A percentile compares a stretch with the other conserved stretches of the same genome.
These are phyloP conservation scores for Schwanniomyces polymorphus DNA, from an alignment of 805 yeast genomes.

Conservation along the genomic window DNA sequence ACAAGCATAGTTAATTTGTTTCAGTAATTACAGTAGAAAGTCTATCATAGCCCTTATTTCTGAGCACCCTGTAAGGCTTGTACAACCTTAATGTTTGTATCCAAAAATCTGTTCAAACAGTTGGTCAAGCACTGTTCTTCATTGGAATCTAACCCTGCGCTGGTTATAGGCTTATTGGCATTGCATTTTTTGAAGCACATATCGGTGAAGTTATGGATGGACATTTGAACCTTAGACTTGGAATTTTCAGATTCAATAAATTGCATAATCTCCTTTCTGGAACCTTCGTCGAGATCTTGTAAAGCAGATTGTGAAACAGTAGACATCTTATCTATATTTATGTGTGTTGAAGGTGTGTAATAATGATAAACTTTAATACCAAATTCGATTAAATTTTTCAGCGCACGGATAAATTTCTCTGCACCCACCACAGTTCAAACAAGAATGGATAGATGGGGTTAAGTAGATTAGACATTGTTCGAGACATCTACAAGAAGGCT, in stretches of 20 bases:
- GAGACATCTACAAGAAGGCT: conserved; percentile 1
- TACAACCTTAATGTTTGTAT: conserved; percentile 83
- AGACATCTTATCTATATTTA: conserved; percentile 24
- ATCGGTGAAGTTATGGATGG: conserved; percentile 86
- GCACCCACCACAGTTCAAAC: not conserved
- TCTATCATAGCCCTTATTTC: conserved; percentile 9
- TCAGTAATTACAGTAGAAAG: not conserved
- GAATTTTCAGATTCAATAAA: conserved; percentile 83
- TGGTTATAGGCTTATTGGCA: conserved; percentile 39
- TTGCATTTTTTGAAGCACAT: conserved; percentile 89
- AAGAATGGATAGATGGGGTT: not conserved
- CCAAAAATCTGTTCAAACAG: conserved; percentile 84
- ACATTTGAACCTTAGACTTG: conserved; percentile 81
- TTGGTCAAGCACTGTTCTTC: conserved; percentile 77
- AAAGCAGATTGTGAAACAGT: conserved; percentile 34
- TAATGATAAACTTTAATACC: not conserved
- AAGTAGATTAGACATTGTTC: conserved; percentile 6
- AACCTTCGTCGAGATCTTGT: conserved; percentile 55
- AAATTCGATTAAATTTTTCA: not conserved
- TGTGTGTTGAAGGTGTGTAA: not conserved
- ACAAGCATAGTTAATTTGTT: not conserved
- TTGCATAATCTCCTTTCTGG: conserved; percentile 70
- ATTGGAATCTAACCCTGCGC: conserved; percentile 47
- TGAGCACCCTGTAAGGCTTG: conserved; percentile 45
- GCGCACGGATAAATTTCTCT: not conserved